Evolutionary conservation across 2,329 filamentous ascomycete genomes (phyloP), one percentile per base, ranked within the genome.

Genomic region (Arthrinium phaeospermum): DNA sequence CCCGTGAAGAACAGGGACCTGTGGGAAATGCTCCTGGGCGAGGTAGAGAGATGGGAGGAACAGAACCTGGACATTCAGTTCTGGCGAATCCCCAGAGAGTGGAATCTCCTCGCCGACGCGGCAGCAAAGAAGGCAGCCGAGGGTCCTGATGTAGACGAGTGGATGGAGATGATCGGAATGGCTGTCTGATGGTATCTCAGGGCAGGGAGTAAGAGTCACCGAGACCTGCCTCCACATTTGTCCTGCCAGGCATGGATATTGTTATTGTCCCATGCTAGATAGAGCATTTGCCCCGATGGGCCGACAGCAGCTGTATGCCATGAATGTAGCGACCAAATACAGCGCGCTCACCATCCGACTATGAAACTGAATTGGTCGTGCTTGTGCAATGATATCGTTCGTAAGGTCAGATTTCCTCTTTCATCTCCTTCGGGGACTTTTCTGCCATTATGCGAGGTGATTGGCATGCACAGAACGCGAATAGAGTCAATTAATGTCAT

Each of bases 1-100:
- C 72, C 75, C 0, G 85, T 89, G 67, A 85, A 85, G 76, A 89
- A 90, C 73, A 80, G 77, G 72, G 87, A 91, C 73, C 73, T 90
- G 30, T 90, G 89, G 87, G 79, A 88, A 75, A 73, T 78, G 19
- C 77, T 90, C 2, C 78, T 88, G 13, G 81, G 81, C 0, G 82
- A 85, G 70, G 73, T 83, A 1, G 83, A 86, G 73, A 73, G 68
- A 68, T 75, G 61, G 69, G 34, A 79, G 3, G 74, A 77, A 0
- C 0, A 68, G 0, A 82, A 82, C 0, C 49, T 86, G 34, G 71
- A 75, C 8, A 78, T 89, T n/a, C 73, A 80, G 51, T 84, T 89
- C 75, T 89, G 86, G 87, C 79, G 76, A 68, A 86, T 89, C 46
- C 82, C 82, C 2, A 80, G 83, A 49, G 79, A 83, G 19, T 82